These are phyloP conservation scores for Malus hybrid DNA, from an alignment of 331 rosid species.

Conservation along the genomic window DNA sequence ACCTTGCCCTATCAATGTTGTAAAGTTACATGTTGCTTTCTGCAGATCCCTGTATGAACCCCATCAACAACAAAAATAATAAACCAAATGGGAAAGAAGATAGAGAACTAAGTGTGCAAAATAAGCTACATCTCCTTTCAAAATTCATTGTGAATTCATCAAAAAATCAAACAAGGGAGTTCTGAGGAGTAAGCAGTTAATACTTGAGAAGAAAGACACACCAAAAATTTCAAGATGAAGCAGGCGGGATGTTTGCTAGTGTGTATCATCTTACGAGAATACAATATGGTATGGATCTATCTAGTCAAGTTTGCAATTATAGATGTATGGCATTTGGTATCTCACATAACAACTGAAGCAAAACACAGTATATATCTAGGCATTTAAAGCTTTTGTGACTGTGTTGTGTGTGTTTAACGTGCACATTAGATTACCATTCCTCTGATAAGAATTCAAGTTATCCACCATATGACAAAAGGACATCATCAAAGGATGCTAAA, in stretches of 20 bases:
- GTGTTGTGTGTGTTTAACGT: too few species aligned
- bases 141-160: neutral
- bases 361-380: neutral
- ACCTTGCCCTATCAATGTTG: conserved; percentile 92
- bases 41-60: conserved; percentile 71
- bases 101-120: conserved; percentile 1
- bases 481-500: neutral
- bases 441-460: neutral
- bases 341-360: neutral
- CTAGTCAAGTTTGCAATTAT: neutral
- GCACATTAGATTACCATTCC: too few species aligned
- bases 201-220: neutral
- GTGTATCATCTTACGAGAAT: too few species aligned
- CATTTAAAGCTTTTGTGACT: neutral
- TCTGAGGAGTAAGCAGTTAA: neutral
- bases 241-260: too few species aligned
- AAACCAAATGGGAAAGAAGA: neutral
- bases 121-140: neutral
- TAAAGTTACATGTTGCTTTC: conserved; percentile 80
- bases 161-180: neutral
- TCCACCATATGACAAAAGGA: neutral
- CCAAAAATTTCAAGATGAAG: neutral
- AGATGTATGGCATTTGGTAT: neutral
- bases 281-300: too few species aligned
- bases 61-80: neutral